Base-by-base conservation (phyloP, 2,329 filamentous ascomycete species). In the Ophiosphaerella narmari region DNA sequence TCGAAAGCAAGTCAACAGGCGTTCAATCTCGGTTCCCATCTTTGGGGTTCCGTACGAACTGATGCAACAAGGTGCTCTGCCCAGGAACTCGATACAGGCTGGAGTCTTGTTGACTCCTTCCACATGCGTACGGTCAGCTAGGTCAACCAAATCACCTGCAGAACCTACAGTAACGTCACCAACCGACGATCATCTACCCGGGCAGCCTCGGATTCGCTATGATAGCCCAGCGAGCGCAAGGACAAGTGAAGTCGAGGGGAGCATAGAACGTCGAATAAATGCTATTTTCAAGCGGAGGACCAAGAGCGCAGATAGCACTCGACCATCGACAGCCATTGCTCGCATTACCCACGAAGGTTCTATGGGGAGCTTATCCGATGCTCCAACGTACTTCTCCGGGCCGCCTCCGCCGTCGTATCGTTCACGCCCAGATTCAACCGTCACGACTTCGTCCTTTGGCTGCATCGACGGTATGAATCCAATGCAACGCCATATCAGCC, bases 371-470 rank as follows among this genome's bases (percentile, higher is more conserved):
- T 40, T 71, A 7, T 72, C 70, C 1, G 68, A 71, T 41, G 62
- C 62, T 2, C 68, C 70, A 0, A 68, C 68, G 0, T 72, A 71
- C 54, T 66, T 55, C 37, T 63, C 70, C 1, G 68, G 68, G 14
- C 56, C 48, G 9, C 62, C 61, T 18, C 70, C 68, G 8, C 70
- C 70, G n/a, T 68, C 69, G 0, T 72, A 72, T 46, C 61, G 62
- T 18, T 71, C 70, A 12, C 65, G 59, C 2, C 54, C 67, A 7
- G 63, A 50, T 3, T 72, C 70, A n/a, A 49, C 66, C 2, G 49
- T 62, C 37, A 65, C 65, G 3, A 70, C 63, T 7, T 72, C 70
- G 9, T 72, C 70, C 3, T 72, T 72, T 35, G 70, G 68, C 5
- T 72, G 68, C 42, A 60, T 72, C 8, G 68, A 72, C 41, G 68